Conservation (phyloP, 768 basidiomycete species). For the Boletus sp. region DNA sequence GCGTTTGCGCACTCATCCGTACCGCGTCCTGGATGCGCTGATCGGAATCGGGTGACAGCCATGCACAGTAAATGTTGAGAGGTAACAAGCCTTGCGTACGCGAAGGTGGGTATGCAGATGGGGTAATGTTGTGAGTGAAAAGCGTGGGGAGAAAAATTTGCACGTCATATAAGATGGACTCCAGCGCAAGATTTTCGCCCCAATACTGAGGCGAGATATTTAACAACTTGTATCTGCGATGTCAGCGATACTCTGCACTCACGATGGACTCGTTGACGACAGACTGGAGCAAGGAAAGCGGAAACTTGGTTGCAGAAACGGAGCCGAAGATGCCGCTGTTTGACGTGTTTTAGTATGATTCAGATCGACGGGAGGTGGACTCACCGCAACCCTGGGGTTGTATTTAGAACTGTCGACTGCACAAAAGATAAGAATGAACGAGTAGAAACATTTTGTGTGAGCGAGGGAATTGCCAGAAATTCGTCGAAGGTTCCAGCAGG, state of each 20-base stretch:
- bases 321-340: not conserved
- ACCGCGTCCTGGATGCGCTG: slow-evolving; percentile 33
- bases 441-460: slow-evolving; percentile 1
- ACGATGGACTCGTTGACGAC: slow-evolving; percentile 16
- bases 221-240: not conserved
- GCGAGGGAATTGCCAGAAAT: slow-evolving; percentile 22
- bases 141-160: slow-evolving; percentile 50
- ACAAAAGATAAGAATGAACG: slow-evolving; percentile 10
- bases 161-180: slow-evolving; percentile 22
- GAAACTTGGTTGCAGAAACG: not conserved
- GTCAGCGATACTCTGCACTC: not conserved
- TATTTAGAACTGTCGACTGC: not conserved
- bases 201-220: slow-evolving; percentile 10
- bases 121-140: slow-evolving; percentile 34
- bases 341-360: not conserved
- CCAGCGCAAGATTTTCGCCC: not conserved
- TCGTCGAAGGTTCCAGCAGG: slow-evolving; percentile 18
- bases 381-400: slow-evolving; percentile 1
- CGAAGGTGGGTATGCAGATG: slow-evolving; percentile 45
- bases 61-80: slow-evolving; percentile 42
- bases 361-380: not conserved
- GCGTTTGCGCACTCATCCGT: slow-evolving; percentile 8
- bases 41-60: not conserved
- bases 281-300: slow-evolving; percentile 13
- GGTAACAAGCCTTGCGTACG: slow-evolving; percentile 39